A percentile compares a stretch with the other conserved stretches of the same genome.
Conservation (phyloP, 2,329 filamentous ascomycete genomes). For the Leptographium lundbergii region DNA sequence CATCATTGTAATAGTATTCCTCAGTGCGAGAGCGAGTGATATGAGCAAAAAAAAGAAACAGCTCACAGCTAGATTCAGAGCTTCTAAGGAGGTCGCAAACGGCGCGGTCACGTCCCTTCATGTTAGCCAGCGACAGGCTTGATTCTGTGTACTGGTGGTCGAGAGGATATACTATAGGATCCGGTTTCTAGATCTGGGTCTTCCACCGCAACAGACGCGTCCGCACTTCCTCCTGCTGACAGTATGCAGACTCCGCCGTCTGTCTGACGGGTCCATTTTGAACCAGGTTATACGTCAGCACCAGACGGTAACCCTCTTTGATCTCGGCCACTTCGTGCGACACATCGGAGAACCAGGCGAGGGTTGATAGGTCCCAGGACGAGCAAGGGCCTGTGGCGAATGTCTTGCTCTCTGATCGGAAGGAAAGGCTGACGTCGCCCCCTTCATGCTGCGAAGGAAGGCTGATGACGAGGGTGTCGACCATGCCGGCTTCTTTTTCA, state of each 20-base stretch:
- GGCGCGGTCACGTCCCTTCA: slow-evolving; percentile 15
- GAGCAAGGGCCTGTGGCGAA: slow-evolving; percentile 19
- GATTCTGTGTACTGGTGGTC: slow-evolving; percentile 14
- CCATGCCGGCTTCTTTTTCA: slow-evolving; percentile 31
- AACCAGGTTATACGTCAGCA: slow-evolving; percentile 34
- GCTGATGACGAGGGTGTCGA: slow-evolving; percentile 32
- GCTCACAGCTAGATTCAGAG: neutral
- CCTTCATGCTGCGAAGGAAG: slow-evolving; percentile 31
- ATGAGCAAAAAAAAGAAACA: neutral
- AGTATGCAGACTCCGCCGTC: neutral
- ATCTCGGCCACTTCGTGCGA: slow-evolving; percentile 31
- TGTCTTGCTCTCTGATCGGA: slow-evolving; percentile 17
- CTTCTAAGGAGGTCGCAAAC: slow-evolving; percentile 9
- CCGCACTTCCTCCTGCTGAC: neutral
- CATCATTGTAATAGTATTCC: neutral
- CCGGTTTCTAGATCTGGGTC: neutral
- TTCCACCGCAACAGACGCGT: neutral
- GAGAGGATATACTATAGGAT: slow-evolving; percentile 11
- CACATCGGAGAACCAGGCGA: slow-evolving; percentile 33
- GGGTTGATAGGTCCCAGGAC: neutral
- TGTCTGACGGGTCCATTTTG: slow-evolving; percentile 14
- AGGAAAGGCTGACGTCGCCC: slow-evolving; percentile 26
- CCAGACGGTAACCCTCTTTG: slow-evolving; percentile 27
- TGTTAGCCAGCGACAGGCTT: slow-evolving; percentile 8
- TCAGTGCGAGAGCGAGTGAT: neutral